Evolutionary conservation across 345 rosid species (phyloP), one percentile per base, ranked within the genome.

Genomic region (Triadica sebifera): DNA sequence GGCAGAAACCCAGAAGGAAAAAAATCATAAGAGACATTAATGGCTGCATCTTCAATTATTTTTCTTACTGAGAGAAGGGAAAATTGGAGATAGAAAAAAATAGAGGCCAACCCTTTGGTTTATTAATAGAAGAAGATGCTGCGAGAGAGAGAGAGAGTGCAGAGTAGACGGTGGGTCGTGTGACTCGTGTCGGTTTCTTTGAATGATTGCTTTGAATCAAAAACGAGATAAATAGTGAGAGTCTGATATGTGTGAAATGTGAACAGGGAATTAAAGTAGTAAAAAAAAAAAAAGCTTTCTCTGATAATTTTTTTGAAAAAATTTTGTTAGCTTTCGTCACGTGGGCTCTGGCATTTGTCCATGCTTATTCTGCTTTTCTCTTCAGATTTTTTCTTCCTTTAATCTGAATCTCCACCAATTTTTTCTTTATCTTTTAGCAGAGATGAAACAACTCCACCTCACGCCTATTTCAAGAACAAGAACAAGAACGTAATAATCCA

Each of bases 1-100:
- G 81, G 84, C 80, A 75, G 41, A 81, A 20, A 68, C 85, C 68
- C 75, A 89, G 84, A 57, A 75, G 38, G 51, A 87, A 74, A 66
- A 83, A 4, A 51, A 74, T 13, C 37, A 63, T 13, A 50, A 80
- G 57, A 47, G 22, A 39, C 29, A 24, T 38, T 16, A 67, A 50
- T 57, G 34, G 65, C 74, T 78, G 68, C 74, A 77, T 80, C 16
- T 72, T 52, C 45, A 22, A 1, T 15, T 41, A 58, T 24, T 57
- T 41, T 70, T 0, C 25, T 71, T 5, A 55, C 24, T 39, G 63
- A 45, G 16, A 10, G 16, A n/a, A 4, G 6, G n/a, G 24, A 51
- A 22, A 20, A 43, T 15, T 19, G 22, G 50, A 4, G 50, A n/a
- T n/a, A 19, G 24, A 63, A 41, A 39, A 24, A 13, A 24, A 10